Conservation (phyloP, 73 alveolate species). For the Symbiodinium natans region DNA sequence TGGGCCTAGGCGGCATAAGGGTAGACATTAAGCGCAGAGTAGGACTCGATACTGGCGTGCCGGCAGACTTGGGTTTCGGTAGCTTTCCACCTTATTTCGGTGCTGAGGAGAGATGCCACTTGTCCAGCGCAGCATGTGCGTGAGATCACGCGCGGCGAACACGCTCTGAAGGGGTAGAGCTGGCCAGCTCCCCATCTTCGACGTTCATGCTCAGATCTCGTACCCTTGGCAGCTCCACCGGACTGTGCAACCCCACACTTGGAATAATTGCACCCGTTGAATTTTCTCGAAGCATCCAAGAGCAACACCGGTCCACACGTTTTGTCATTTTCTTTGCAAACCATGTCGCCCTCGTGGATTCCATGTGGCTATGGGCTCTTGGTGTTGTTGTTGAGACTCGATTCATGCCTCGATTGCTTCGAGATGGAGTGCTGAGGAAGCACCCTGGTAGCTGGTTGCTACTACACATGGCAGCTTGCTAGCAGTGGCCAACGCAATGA, state of each 20-base stretch:
- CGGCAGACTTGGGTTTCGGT: too few species aligned
- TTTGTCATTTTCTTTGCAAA: too few species aligned
- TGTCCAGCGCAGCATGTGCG: constrained; percentile 6
- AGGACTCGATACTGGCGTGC: too few species aligned
- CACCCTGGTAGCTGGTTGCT: not conserved
- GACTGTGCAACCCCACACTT: too few species aligned
- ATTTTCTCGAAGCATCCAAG: too few species aligned
- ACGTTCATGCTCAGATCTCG: not conserved
- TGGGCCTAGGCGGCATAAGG: too few species aligned
- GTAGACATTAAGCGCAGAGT: too few species aligned
- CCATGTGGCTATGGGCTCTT: too few species aligned
- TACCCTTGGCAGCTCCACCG: not conserved
- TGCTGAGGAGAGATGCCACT: not conserved
- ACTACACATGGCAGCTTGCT: not conserved
- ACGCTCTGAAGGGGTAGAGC: not conserved
- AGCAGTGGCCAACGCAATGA: constrained; percentile 19
- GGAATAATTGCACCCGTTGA: too few species aligned
- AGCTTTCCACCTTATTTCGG: too few species aligned
- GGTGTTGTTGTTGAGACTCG: not conserved
- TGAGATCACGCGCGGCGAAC: not conserved
- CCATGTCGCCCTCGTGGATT: too few species aligned
- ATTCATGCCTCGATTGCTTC: not conserved
- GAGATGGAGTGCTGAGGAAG: not conserved
- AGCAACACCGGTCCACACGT: too few species aligned
- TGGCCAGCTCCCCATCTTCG: not conserved